Conservation (phyloP, 352 stramenopile species). For the Peronosclerospora sorghi region DNA sequence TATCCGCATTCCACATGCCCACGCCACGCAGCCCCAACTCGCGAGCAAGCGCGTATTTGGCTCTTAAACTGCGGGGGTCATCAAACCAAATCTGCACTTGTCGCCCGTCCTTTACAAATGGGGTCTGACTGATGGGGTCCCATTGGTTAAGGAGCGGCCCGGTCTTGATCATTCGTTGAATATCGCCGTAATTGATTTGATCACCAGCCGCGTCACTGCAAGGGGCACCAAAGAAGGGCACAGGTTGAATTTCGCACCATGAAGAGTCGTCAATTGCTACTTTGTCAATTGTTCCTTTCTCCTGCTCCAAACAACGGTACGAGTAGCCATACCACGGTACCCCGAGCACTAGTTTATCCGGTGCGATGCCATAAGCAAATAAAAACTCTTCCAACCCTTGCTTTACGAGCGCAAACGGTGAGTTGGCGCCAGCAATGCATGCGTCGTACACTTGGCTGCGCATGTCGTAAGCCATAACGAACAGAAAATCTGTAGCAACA, state of each 20-base stretch:
- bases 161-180: conserved; percentile 26
- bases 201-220: conserved; percentile 64
- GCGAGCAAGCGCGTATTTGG: conserved; percentile 47
- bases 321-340: conserved; percentile 88
- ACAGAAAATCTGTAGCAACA: conserved; percentile 67
- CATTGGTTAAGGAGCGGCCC: conserved; percentile 27
- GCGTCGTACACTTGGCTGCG: conserved; percentile 85
- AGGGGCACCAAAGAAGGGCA: conserved; percentile 58
- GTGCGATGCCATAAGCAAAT: conserved; percentile 36
- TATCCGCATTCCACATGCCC: conserved; percentile 79
- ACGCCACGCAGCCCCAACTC: conserved; percentile 42
- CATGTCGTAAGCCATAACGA: conserved; percentile 92
- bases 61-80: conserved; percentile 38
- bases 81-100: conserved; percentile 68
- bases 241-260: conserved; percentile 12
- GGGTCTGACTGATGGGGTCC: conserved; percentile 43
- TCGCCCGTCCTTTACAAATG: conserved; percentile 24
- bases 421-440: conserved; percentile 82
- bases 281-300: conserved; percentile 3
- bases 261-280: conserved; percentile 14
- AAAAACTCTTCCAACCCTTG: conserved; percentile 74
- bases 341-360: conserved; percentile 80
- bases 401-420: conserved; percentile 54
- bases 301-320: conserved; percentile 48
- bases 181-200: conserved; percentile 51